These are phyloP conservation scores for Neoarthrinium moseri DNA, from an alignment of 2,329 filamentous ascomycete genomes.

Conservation along the genomic window DNA sequence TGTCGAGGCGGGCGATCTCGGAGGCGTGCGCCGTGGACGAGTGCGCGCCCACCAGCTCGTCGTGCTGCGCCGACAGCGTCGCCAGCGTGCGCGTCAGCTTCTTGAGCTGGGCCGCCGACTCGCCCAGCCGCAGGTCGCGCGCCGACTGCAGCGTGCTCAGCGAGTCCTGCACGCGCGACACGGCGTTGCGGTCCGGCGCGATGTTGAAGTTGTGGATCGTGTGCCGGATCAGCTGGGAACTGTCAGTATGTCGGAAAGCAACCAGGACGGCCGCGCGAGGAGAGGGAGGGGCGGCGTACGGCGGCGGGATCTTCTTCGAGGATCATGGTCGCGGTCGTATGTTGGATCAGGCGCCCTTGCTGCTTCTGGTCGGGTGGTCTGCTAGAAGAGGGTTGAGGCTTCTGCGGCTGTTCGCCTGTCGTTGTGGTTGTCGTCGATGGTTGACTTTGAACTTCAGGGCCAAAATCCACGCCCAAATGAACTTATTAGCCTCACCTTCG, in stretches of 20 bases:
- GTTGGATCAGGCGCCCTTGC: no score
- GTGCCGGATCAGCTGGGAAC: slow-evolving; percentile 76
- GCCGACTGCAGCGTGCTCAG: slow-evolving; percentile 81
- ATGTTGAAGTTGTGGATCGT: slow-evolving; percentile 96
- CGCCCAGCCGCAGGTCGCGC: slow-evolving; percentile 73
- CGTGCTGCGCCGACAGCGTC: slow-evolving; percentile 72
- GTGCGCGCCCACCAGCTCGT: slow-evolving; percentile 72
- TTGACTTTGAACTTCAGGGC: background rate
- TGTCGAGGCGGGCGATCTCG: slow-evolving; percentile 84
- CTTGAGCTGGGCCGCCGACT: slow-evolving; percentile 65
- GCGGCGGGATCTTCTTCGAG: slow-evolving; percentile 91
- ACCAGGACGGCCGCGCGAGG: slow-evolving; percentile 7
- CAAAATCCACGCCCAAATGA: background rate
- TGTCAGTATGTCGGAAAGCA: background rate
- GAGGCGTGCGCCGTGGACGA: slow-evolving; percentile 78
- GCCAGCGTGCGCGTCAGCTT: slow-evolving; percentile 75
- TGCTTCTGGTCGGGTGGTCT: no score
- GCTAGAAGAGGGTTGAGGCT: background rate
- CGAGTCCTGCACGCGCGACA: slow-evolving; percentile 81
- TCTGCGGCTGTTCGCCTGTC: slow-evolving; percentile 5
- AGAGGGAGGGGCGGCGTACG: slow-evolving; percentile 47
- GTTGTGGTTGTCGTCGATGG: background rate
- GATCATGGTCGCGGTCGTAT: no score
- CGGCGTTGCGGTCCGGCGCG: slow-evolving; percentile 77
- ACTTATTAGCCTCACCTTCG: no score